phyloP scores from a whole-genome alignment of 108 stramenopile species.

The Discostella stelligeroides region DNA sequence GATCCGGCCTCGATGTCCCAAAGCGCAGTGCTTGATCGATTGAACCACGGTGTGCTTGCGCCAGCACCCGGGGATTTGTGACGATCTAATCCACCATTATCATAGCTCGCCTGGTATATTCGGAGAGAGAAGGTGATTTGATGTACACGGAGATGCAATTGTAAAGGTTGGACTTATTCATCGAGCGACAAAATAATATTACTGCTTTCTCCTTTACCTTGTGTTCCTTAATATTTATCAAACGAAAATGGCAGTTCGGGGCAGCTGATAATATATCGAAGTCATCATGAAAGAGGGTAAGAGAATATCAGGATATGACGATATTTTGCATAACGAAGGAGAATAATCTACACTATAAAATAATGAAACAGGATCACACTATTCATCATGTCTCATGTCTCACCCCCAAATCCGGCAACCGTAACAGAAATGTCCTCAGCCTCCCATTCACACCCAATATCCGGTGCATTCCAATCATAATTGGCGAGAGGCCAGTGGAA shows the following conservation, averaged over 20 bases:
- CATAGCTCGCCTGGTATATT: conserved; percentile 24
- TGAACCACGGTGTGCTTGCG: conserved; percentile 46
- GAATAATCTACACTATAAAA: too few species aligned
- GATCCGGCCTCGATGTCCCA: conserved; percentile 70
- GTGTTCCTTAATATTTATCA: conserved; percentile 50
- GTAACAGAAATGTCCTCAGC: conserved; percentile 48
- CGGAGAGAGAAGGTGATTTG: too few species aligned
- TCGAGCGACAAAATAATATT: too few species aligned
- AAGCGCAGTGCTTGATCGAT: conserved; percentile 37
- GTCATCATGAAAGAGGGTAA: too few species aligned
- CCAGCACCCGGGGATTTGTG: conserved; percentile 54
- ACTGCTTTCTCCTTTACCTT: background rate
- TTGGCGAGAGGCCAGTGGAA: conserved; percentile 55
- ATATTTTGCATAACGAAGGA: too few species aligned
- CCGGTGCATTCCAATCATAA: conserved; percentile 51
- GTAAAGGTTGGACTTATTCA: too few species aligned
- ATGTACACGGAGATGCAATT: too few species aligned
- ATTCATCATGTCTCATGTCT: too few species aligned
- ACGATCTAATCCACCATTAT: conserved; percentile 40
- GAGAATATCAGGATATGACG: too few species aligned
- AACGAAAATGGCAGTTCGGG: conserved; percentile 52
- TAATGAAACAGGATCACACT: too few species aligned
- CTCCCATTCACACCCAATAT: conserved; percentile 42
- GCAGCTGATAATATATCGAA: too few species aligned
- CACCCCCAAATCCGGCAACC: conserved; percentile 51